Evolutionary conservation across 2,329 filamentous ascomycete genomes (phyloP), one percentile per base, ranked within the genome.

Genomic region (Talaromyces sp.): DNA sequence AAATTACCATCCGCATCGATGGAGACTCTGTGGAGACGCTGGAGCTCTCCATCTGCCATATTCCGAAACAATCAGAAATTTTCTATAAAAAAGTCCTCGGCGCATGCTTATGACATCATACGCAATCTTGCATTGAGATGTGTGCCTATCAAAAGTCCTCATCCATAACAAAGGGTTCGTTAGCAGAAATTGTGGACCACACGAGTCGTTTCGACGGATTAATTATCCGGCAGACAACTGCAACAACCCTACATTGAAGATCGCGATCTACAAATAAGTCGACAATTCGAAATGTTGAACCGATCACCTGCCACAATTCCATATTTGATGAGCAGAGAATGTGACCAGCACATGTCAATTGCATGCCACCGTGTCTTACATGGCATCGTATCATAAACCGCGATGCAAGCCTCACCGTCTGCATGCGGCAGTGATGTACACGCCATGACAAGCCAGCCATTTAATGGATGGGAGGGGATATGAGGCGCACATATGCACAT

Each of bases 331-430:
- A 37, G 33, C 33, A 37, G 52, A 56, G 52, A 56, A 37, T 56
- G 50, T 54, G n/a, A 37, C 31, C 52, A 9, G 33, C 52, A 37
- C 33, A 56, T 56, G 52, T 24, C 33, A 56, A 56, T 22, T 24
- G 10, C 4, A 4, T 16, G 24, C 14, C 45, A 47, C 16, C 16
- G 24, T 52, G 48, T 52, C 48, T 33, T 54, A 35, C n/a, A 39
- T 56, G 19, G 52, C 22, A 56, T 39, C 50, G 50, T 54, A 54
- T 54, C 50, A 54, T 19, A 8, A 22, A 35, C 8, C 50, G 50
- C 50, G 14, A 39, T 41, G 52, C 52, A 56, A 39, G 54, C 62
- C 54, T 64, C 61, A 50, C 63, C 41, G 57, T 48, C 61, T 62
- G 50, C 63, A 62, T 65, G 50, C 63, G 43, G 58, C 43, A 39